Evolutionary conservation across 805 yeast genomes (phyloP), one percentile per base, ranked within the genome.

Genomic region (Nakazawaea wyomingensis): DNA sequence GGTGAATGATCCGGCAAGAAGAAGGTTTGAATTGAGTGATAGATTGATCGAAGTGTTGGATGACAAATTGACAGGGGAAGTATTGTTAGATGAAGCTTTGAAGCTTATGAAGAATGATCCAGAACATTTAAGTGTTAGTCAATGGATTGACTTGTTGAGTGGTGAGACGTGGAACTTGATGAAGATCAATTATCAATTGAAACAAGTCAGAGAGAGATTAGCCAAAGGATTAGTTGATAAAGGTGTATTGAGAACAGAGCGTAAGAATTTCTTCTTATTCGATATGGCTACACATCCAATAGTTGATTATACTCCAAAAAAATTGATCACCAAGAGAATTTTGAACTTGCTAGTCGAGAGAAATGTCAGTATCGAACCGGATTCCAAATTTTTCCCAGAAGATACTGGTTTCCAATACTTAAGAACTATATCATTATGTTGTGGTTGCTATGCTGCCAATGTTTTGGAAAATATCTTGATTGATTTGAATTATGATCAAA

Each of bases 201-300:
- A 93, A 59, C 99, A 93, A 67, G 99, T 93, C 4, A 80, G 99
- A 59, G 99, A 93, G 65, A 76, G 99, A 54, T 72, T 93, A 50
- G 95, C 96, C 43, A 93, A 93, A 65, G 99, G 99, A 0, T 72
- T 93, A 41, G 99, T 95, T 30, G 99, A 93, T 63, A 93, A 93
- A 66, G 98, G 99, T 18, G 82, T 93, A 36, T 74, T 95, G 56
- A 82, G 96, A 67, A 93, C 99, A 6, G 99, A 93, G 64, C 80
- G 95, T 62, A 88, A 90, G 61, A 93, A 88, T 66, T 93, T 93
- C 60, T 79, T 93, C 56, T 69, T 93, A 42, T 93, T 93, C 55
- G 99, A 93, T 63, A 93, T 93, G 97, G 96, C 99, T 24, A 93
- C 99, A 7, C 99, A 95, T 64, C 99, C 99, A 6, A 78, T 93